phyloP scores from a whole-genome alignment of 1,284 basidiomycete genomes.

The Ceratobasidium sp. region DNA sequence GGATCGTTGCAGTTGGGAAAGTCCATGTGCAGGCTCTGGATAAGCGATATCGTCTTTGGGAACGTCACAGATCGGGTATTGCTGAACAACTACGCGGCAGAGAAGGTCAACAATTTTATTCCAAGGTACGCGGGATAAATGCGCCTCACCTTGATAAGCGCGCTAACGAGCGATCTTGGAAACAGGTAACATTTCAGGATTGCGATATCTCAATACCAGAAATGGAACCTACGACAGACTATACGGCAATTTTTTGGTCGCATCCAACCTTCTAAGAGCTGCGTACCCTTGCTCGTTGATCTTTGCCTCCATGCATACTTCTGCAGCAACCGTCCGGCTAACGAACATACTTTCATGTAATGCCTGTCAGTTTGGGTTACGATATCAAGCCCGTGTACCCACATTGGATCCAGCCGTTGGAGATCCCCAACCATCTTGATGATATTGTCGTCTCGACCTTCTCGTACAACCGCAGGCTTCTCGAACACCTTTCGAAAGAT shows the following conservation, averaged over 20 bases:
- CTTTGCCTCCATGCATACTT: constrained; percentile 81
- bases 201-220: constrained; percentile 12
- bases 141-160: constrained; percentile 69
- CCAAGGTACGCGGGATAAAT: constrained; percentile 9
- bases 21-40: constrained; percentile 71
- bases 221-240: constrained; percentile 54
- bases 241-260: constrained; percentile 70
- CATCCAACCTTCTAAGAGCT: constrained; percentile 73
- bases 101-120: not conserved
- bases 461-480: constrained; percentile 55
- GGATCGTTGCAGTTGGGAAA: constrained; percentile 68
- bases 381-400: constrained; percentile 32
- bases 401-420: constrained; percentile 39
- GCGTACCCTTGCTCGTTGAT: constrained; percentile 73
- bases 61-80: constrained; percentile 73
- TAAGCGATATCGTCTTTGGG: constrained; percentile 62
- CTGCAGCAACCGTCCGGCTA: constrained; percentile 79
- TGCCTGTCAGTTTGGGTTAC: constrained; percentile 1
- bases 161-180: constrained; percentile 66
- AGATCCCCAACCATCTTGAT: constrained; percentile 56
- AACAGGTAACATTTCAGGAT: constrained; percentile 43
- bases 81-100: constrained; percentile 67
- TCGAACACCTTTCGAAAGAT: constrained; percentile 86
- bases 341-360: constrained; percentile 72
- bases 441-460: constrained; percentile 66